Evolutionary conservation across 768 basidiomycete species (phyloP), one percentile per base, ranked within the genome.

Genomic region (Leccinum imitatum): DNA sequence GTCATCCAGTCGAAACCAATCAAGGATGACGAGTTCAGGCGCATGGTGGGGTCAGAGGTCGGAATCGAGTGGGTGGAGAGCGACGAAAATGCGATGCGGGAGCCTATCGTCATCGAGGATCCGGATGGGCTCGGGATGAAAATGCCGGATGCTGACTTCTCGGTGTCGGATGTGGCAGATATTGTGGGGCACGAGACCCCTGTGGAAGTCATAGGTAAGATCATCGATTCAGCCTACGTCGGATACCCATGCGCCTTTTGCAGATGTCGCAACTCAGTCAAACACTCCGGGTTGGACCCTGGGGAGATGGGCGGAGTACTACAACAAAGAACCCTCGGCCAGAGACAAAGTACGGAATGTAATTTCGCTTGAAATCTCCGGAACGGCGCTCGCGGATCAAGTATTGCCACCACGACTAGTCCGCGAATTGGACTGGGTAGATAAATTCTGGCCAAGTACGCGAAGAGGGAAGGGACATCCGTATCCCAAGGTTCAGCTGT

Each of bases 351-450:
- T 97, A 35, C 85, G 89, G 62, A 99, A 99, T 68, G 93, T 99
- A 31, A 99, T 99, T 57, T 95, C 93, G 3, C 77, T 98, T 53
- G 96, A 99, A 72, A 88, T 98, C 25, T 92, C 92, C 2, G 93
- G 91, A 7, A 94, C 93, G 3, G 78, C 83, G 54, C 80, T 98
- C 7, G 89, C 88, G 9, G 84, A 91, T 64, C 81, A 82, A 71
- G 86, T 99, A 23, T 75, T 86, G 3, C 94, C 95, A 4, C 96
- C 96, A 2, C 83, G 84, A 61, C 73, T 98, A 23, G 90, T 92
- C 39, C 82, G 91, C 55, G 92, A 98, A 58, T 72, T 98, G 64
- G 97, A 98, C 68, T 99, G 96, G 96, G 96, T 98, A 6, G 94
- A 97, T 71, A 91, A 89, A 61, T 92, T 87, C 72, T 99, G 96